phyloP scores from a whole-genome alignment of 805 yeast genomes.

The Nakazawaea ambrosiae region DNA sequence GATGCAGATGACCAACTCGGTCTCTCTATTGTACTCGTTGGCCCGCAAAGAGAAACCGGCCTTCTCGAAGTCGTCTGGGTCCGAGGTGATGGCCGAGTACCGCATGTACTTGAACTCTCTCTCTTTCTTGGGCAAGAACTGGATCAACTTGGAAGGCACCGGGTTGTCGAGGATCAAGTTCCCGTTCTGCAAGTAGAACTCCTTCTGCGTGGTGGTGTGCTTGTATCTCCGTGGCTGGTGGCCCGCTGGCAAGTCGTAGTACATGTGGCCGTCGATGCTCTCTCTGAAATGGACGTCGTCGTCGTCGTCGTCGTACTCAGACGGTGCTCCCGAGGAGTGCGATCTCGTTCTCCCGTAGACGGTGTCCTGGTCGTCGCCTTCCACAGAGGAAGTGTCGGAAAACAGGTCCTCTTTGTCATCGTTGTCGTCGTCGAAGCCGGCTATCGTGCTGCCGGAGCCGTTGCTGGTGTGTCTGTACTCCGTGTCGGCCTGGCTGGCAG shows the following conservation, averaged over 20 bases:
- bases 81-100: constrained; percentile 93
- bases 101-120: constrained; percentile 96
- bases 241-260: constrained; percentile 23
- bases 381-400: not conserved
- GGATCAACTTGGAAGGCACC: constrained; percentile 80
- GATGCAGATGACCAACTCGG: constrained; percentile 84
- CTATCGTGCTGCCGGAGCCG: constrained; percentile 1
- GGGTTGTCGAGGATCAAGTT: constrained; percentile 90
- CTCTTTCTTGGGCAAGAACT: constrained; percentile 80
- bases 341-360: not conserved
- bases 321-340: not conserved
- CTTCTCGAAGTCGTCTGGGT: constrained; percentile 75
- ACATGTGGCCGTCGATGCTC: constrained; percentile 25
- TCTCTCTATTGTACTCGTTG: constrained; percentile 81
- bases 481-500: not conserved
- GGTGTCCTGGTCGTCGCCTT: constrained; percentile 7
- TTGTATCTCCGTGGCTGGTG: constrained; percentile 31
- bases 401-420: constrained; percentile 1
- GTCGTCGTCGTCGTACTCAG: constrained; percentile 3
- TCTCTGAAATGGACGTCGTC: constrained; percentile 6
- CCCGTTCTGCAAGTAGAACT: constrained; percentile 71
- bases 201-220: constrained; percentile 37
- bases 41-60: constrained; percentile 85
- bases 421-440: not conserved
- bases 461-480: constrained; percentile 5